Evolutionary conservation across 768 basidiomycete species (phyloP).

Genomic region (Xanthoconium stramineum): DNA sequence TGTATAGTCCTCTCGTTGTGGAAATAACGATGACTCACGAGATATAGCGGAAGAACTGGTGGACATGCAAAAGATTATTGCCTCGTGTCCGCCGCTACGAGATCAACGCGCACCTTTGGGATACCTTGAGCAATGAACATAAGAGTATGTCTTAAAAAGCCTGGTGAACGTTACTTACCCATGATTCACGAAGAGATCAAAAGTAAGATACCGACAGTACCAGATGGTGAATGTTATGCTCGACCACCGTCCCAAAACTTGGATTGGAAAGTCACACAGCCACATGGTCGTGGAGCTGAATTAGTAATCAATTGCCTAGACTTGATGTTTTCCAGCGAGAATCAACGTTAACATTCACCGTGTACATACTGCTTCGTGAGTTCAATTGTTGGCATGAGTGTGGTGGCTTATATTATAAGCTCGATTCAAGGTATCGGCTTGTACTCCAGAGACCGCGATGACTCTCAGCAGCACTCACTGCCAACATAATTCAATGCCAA

Average conservation of each 20-base stretch:
- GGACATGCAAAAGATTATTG: conserved; percentile 7
- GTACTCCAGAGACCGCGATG: neutral
- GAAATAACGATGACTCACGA: conserved; percentile 52
- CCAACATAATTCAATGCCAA: too few relatives aligned
- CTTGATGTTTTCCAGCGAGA: too few relatives aligned
- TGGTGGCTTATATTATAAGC: neutral
- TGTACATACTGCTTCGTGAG: conserved; percentile 1
- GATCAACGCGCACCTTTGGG: conserved; percentile 51
- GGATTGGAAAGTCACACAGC: conserved; percentile 9
- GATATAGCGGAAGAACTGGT: conserved; percentile 93
- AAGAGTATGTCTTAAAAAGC: neutral
- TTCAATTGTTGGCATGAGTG: neutral
- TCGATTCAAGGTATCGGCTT: neutral
- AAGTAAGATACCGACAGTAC: conserved; percentile 9
- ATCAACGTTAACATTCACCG: neutral
- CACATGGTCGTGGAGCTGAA: conserved; percentile 5
- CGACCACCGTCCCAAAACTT: neutral
- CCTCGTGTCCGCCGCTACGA: neutral
- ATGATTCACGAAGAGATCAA: conserved; percentile 12
- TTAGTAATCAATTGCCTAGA: too few relatives aligned
- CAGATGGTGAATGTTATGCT: neutral
- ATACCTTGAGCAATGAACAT: conserved; percentile 41
- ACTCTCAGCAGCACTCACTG: neutral
- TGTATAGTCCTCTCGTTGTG: neutral
- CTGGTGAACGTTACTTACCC: conserved; percentile 14